Base-by-base conservation (phyloP, 805 yeast species). In the Nakazawaea laoshanensis region DNA sequence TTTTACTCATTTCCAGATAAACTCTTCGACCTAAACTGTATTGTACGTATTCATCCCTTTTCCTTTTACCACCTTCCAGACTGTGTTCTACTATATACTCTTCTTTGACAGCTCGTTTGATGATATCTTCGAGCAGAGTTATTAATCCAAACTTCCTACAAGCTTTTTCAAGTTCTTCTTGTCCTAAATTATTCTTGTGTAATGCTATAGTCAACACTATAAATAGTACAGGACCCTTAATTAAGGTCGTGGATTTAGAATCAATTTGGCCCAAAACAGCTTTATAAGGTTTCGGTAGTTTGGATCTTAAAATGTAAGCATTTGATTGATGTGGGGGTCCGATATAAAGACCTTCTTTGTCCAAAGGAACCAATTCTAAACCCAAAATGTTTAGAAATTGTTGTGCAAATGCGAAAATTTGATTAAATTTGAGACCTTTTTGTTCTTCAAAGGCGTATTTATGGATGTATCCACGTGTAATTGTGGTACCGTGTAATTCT, bases 151-250 rank as follows among this genome's bases (percentile, higher is more conserved):
- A 45, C 27, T 46, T 45, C 25, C 43, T 51, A 7, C 37, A 30
- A 20, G 53, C 31, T 25, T 52, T 50, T 25, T 53, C 57, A 30
- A 57, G 36, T 19, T 57, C 59, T 20, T 41, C 40, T 26, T 49
- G 49, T 15, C 46, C 41, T 7, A 55, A 38, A 20, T 47, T 44
- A 30, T 55, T 52, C 3, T 45, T 50, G 29, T 52, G 45, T 16
- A 57, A 30, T 9, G 49, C 33, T 2, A 56, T 32, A 6, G 48
- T 36, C 3, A 52, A 35, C 2, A 56, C 24, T 4, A 57, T 39
- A 1, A 57, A 41, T 19, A 50, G 17, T 9, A 44, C 43, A 18
- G 51, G 33, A 1, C 63, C 63, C 23, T n/a, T n/a, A n/a, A n/a
- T n/a, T n/a, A n/a, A n/a, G n/a, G n/a, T n/a, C n/a, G n/a, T n/a